These are phyloP conservation scores for Fusarium buharicum DNA, from an alignment of 2,329 filamentous ascomycete species.

Conservation along the genomic window DNA sequence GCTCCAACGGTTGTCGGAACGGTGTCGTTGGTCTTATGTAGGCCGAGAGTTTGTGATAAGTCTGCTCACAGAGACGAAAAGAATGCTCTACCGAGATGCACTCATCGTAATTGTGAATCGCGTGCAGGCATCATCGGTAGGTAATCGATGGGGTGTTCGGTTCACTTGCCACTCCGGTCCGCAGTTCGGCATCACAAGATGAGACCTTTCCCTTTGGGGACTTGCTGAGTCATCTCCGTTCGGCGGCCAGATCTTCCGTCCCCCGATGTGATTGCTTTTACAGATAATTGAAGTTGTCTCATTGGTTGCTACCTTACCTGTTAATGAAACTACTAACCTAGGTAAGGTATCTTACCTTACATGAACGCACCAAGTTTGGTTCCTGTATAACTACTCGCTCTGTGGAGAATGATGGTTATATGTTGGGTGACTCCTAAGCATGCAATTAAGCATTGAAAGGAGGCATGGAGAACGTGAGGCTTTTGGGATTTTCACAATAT, in stretches of 20 bases:
- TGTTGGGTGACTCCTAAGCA: too few species aligned
- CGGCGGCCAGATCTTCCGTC: conserved; percentile 41
- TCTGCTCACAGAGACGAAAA: conserved; percentile 29
- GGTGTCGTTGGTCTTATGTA: conserved; percentile 6
- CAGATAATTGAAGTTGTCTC: conserved; percentile 4
- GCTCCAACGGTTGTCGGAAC: conserved; percentile 11
- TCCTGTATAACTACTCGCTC: too few species aligned
- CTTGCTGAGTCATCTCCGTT: conserved; percentile 41
- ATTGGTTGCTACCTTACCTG: conserved; percentile 24
- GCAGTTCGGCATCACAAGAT: conserved; percentile 46
- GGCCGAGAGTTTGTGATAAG: conserved; percentile 10
- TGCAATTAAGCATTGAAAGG: too few species aligned
- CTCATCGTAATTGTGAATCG: conserved; percentile 44
- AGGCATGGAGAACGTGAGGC: not conserved
- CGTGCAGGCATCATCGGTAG: conserved; percentile 38
- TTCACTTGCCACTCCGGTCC: conserved; percentile 46
- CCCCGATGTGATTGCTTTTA: conserved; percentile 7
- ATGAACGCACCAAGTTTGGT: too few species aligned
- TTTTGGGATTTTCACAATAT: not conserved
- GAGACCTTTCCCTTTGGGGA: conserved; percentile 41
- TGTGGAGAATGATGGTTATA: too few species aligned
- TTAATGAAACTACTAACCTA: not conserved
- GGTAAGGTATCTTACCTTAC: too few species aligned
- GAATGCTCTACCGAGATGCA: conserved; percentile 38
- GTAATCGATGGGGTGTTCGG: conserved; percentile 35